Evolutionary conservation across 2,329 filamentous ascomycete species (phyloP).

Genomic region (Paecilomyces dactylethromorphus): DNA sequence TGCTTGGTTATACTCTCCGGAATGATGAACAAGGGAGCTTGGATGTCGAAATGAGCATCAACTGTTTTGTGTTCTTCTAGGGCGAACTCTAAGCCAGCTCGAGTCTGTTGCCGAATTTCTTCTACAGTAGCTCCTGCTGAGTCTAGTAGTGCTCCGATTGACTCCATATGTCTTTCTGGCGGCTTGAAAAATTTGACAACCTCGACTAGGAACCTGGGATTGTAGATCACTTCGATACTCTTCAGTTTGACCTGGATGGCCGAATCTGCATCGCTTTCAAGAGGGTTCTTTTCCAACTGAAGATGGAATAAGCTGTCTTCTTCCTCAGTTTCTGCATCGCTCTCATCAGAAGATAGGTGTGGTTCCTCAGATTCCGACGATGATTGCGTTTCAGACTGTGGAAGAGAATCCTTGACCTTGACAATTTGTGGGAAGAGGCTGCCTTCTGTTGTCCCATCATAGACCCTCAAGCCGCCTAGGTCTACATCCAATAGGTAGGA

Average conservation of each 20-base stretch:
- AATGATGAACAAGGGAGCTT: conserved; percentile 92
- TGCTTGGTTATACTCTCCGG: conserved; percentile 83
- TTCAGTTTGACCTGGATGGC: conserved; percentile 86
- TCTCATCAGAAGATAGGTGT: conserved; percentile 31
- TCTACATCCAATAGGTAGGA: conserved; percentile 84
- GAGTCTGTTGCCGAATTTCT: conserved; percentile 87
- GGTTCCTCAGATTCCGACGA: conserved; percentile 22
- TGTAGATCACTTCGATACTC: conserved; percentile 95
- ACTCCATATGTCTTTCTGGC: conserved; percentile 96
- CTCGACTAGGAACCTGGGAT: conserved; percentile 85
- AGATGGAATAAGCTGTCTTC: conserved; percentile 85
- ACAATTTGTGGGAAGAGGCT: conserved; percentile 94
- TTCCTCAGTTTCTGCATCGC: conserved; percentile 37
- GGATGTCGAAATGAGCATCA: conserved; percentile 90
- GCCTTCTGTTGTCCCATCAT: conserved; percentile 88
- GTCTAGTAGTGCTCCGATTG: conserved; percentile 91
- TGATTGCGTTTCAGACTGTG: conserved; percentile 41
- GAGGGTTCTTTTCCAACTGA: conserved; percentile 87
- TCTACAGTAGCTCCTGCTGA: conserved; percentile 93
- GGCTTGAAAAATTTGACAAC: conserved; percentile 94
- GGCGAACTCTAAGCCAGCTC: conserved; percentile 92
- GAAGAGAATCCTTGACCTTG: conserved; percentile 79
- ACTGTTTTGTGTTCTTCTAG: conserved; percentile 97
- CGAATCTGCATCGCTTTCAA: conserved; percentile 87
- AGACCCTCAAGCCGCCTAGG: conserved; percentile 85